phyloP scores from a whole-genome alignment of 2,329 filamentous ascomycete species.

The Emmonsiellopsis sp. region DNA sequence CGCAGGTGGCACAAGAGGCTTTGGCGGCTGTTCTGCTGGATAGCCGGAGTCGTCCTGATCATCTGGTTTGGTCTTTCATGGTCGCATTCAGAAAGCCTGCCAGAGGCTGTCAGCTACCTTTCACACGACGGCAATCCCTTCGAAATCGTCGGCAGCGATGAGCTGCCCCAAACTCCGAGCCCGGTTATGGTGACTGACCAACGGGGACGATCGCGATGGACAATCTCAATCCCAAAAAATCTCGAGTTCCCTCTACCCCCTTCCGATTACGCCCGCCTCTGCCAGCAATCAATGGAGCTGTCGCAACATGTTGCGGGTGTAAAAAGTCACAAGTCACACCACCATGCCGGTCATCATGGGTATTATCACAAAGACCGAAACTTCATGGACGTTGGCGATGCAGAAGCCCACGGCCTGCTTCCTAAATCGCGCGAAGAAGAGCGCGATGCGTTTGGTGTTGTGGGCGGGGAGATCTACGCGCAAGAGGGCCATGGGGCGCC shows the following conservation, averaged over 20 bases:
- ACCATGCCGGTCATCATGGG: slow-evolving; percentile 26
- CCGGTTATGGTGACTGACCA: slow-evolving; percentile 62
- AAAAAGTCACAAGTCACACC: slow-evolving; percentile 27
- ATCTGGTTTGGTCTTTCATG: slow-evolving; percentile 38
- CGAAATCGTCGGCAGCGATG: slow-evolving; percentile 58
- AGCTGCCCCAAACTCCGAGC: slow-evolving; percentile 62
- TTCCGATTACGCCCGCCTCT: slow-evolving; percentile 61
- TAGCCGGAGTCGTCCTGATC: slow-evolving; percentile 42
- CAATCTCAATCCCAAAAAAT: slow-evolving; percentile 64
- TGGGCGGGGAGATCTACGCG: slow-evolving; percentile 29
- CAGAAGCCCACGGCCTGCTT: slow-evolving; percentile 56
- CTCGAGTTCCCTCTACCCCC: slow-evolving; percentile 58
- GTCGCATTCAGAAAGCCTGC: slow-evolving; percentile 18
- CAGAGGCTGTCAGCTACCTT: slow-evolving; percentile 32
- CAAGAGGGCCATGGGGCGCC: slow-evolving; percentile 22
- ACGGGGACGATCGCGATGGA: slow-evolving; percentile 63
- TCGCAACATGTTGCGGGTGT: slow-evolving; percentile 49
- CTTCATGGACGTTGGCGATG: slow-evolving; percentile 67
- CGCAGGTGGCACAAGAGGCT: slow-evolving; percentile 51
- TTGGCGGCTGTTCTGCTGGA: slow-evolving; percentile 48
- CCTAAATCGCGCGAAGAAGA: slow-evolving; percentile 25
- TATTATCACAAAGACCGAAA: slow-evolving; percentile 58
- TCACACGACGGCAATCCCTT: slow-evolving; percentile 41
- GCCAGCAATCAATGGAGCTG: slow-evolving; percentile 57
- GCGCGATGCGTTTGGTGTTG: slow-evolving; percentile 1